Evolutionary conservation across 1,284 basidiomycete species (phyloP).

Genomic region (Leucoagaricus sp.): DNA sequence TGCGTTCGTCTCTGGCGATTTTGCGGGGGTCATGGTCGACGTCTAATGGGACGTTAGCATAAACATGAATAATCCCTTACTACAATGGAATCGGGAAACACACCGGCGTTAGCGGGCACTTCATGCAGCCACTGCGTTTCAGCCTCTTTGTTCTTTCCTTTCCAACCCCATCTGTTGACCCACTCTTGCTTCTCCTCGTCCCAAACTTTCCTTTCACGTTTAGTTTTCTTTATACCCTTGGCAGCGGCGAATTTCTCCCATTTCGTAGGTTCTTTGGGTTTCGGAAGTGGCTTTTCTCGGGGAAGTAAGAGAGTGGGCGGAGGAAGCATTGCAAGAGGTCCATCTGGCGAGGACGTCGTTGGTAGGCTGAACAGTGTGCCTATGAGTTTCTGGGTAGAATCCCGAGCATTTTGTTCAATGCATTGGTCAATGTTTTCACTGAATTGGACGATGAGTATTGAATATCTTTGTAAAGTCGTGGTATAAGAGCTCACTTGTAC

Average conservation of each 20-base stretch:
- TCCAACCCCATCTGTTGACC: constrained; percentile 91
- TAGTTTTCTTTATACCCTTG: constrained; percentile 89
- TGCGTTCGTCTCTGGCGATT: constrained; percentile 75
- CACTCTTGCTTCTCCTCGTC: constrained; percentile 95
- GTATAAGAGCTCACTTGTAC: constrained; percentile 59
- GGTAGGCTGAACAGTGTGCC: constrained; percentile 84
- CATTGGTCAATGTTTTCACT: constrained; percentile 81
- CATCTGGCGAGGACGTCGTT: constrained; percentile 74
- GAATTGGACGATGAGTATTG: background rate
- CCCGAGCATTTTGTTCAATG: constrained; percentile 80
- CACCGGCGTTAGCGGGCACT: constrained; percentile 84
- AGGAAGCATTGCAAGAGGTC: constrained; percentile 85
- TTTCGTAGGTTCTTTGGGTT: constrained; percentile 91
- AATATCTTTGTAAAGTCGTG: background rate
- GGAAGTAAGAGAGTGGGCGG: constrained; percentile 78
- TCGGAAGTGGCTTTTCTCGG: constrained; percentile 90
- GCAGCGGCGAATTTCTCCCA: constrained; percentile 96
- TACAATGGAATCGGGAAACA: constrained; percentile 25
- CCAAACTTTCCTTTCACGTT: constrained; percentile 84
- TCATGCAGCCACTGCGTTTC: constrained; percentile 95
- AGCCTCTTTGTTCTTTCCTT: constrained; percentile 86
- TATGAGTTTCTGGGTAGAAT: constrained; percentile 85
- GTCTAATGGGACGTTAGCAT: constrained; percentile 38
- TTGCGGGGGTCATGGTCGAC: constrained; percentile 81
- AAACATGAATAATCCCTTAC: background rate